Base-by-base conservation (phyloP, 2,329 filamentous ascomycete species). In the Ascochyta viciae-villosae region DNA sequence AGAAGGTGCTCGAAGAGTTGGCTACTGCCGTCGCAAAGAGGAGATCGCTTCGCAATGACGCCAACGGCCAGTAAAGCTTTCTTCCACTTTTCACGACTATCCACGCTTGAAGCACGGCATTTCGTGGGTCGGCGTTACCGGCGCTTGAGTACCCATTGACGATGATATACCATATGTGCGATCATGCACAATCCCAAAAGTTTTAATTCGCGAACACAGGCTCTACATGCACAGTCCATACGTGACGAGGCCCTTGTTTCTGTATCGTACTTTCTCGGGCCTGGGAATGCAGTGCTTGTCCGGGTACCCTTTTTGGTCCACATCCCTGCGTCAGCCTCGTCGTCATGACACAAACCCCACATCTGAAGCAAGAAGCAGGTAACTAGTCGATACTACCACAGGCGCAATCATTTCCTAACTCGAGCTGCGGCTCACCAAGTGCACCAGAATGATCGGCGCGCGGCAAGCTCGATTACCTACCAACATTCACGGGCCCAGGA, bases 21-120 rank as follows among this genome's bases (percentile, higher is more conserved):
- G 94, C 94, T 16, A 84, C 87, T 49, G 90, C 92, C 26, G 91
- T 97, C 50, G 87, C 88, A 73, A 85, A 89, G 74, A 85, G 92
- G 68, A 85, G 90, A 74, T 84, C 82, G 61, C 73, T 80, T 46
- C 68, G 73, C 39, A 67, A 66, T 48, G 54, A 62, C 23, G 73
- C 76, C 54, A 69, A 69, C 23, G 43, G 50, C n/a, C 59, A 70
- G 43, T 73, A 62, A 62, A 63, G 58, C 37, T 10, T 39, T 49
- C 35, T 9, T 56, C 50, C 51, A n/a, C 42, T 43, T 46, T 51
- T 48, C 40, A 49, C 53, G 31, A 51, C 42, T 26, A 38, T 16
- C 29, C 13, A 39, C 29, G 52, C 50, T 45, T 46, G 50, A 54
- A 40, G 50, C 49, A 55, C 47, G 49, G 58, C 50, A 58, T 62